Conservation (phyloP, 306 rosid species). For the Astragalus membranaceus region DNA sequence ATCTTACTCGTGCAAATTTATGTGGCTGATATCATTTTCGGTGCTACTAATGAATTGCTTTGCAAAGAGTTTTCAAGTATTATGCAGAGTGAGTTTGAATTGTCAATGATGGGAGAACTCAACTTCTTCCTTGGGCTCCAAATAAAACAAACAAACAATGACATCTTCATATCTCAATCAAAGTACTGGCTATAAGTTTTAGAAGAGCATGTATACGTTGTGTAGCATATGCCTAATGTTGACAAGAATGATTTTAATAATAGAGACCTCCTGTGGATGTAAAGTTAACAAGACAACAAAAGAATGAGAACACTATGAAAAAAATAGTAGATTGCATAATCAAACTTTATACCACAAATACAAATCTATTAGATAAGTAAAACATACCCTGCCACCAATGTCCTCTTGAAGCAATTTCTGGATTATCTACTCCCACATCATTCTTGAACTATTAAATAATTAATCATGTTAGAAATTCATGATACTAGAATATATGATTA, state of each 20-base stretch:
- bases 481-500: too few species aligned
- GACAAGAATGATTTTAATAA: constrained; percentile 43
- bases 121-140: too few species aligned
- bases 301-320: constrained; percentile 15
- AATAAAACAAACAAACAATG: too few species aligned
- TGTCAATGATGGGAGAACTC: too few species aligned
- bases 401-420: constrained; percentile 68
- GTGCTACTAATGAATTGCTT: too few species aligned
- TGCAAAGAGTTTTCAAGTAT: too few species aligned
- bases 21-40: too few species aligned
- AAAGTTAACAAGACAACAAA: constrained; percentile 15
- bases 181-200: too few species aligned
- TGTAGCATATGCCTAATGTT: constrained; percentile 8
- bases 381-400: constrained; percentile 86
- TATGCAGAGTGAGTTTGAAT: too few species aligned
- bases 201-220: constrained; percentile 34
- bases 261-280: constrained; percentile 59
- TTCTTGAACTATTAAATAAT: constrained; percentile 37
- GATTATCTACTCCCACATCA: constrained; percentile 46
- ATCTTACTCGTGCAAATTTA: too few species aligned
- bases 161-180: too few species aligned
- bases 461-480: constrained; percentile 3
- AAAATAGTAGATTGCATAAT: not conserved
- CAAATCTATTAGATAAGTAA: not conserved
- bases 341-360: not conserved